Evolutionary conservation across 805 yeast genomes (phyloP), one percentile per base, ranked within the genome.

Genomic region (Yamadazyma takamatsuzukensis): DNA sequence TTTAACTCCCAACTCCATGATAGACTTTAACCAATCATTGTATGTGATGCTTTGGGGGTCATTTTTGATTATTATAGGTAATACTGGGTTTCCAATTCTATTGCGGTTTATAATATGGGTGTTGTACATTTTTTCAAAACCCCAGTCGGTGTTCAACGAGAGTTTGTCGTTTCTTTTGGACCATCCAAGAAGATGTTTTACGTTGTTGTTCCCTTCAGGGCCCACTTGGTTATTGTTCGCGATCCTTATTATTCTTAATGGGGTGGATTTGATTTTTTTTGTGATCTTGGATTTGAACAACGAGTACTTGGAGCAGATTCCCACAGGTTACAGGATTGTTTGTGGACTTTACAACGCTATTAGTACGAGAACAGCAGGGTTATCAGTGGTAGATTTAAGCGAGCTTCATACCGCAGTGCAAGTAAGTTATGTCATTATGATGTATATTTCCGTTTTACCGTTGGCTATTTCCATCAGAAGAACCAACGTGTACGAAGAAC

Each of bases 401-500:
- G 53, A 56, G 25, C 65, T 93, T 27, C 93, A 88, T 49, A 93
- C 97, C 0, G 93, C 96, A 0, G 85, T 90, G 31, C 96, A 88
- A 56, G 95, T 93, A 18, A 79, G 93, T 47, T 93, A 93, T 55
- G 73, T 87, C 79, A 73, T 93, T 39, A 90, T 93, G 97, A 93
- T 93, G 98, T 93, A 93, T 61, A 88, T 93, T 17, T 90, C 97
- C 11, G 97, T 90, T 27, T 69, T 89, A 53, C 99, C 99, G 1
- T 66, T 93, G 47, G 98, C 99, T 19, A 93, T 93, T 43, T 86
- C 96, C 23, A 88, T 93, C 41, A 78, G 99, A 63, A 76, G 97
- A 56, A 93, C 98, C 13, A 93, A 93, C 55, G 99, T 93, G 34
- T 93, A 93, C 61, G 99, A 93, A 55, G 98, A 93, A 51, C 97